These are phyloP conservation scores for Colletotrichum abscissum DNA, from an alignment of 2,329 filamentous ascomycete genomes.

Conservation along the genomic window DNA sequence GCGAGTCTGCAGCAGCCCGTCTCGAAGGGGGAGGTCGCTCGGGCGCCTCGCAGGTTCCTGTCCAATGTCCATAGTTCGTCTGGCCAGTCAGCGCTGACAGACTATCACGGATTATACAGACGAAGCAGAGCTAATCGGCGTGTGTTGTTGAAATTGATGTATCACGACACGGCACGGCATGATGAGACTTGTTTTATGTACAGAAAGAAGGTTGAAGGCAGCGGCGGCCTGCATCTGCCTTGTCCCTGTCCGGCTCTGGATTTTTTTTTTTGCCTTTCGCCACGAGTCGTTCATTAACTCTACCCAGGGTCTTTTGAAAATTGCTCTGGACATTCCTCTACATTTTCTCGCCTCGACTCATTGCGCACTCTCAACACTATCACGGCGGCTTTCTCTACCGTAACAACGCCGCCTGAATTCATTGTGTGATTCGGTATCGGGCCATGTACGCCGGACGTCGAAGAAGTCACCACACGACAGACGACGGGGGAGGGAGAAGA, in stretches of 20 bases:
- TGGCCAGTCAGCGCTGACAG: background rate
- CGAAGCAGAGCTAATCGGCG: background rate
- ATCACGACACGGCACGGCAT: conserved; percentile 9
- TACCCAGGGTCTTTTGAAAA: background rate
- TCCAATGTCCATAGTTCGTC: background rate
- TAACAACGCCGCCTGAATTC: background rate
- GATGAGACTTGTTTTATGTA: conserved; percentile 20
- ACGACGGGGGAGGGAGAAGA: background rate
- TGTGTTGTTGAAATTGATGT: background rate
- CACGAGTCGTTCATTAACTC: conserved; percentile 15
- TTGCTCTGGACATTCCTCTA: background rate
- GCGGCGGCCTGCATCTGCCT: background rate
- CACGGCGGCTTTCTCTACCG: background rate
- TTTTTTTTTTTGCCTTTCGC: background rate
- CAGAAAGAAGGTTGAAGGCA: conserved; percentile 13
- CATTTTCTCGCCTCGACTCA: background rate
- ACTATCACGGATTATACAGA: background rate
- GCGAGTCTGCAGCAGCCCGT: conserved; percentile 30
- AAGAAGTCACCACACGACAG: background rate
- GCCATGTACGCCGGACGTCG: background rate
- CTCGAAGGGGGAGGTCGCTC: conserved; percentile 16
- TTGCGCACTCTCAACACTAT: background rate
- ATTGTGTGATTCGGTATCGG: conserved; percentile 8
- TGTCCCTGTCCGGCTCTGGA: conserved; percentile 15
- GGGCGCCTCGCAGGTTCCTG: background rate